These are phyloP conservation scores for Isabelozyma pseudorhagii DNA, from an alignment of 805 yeast genomes.

Conservation along the genomic window DNA sequence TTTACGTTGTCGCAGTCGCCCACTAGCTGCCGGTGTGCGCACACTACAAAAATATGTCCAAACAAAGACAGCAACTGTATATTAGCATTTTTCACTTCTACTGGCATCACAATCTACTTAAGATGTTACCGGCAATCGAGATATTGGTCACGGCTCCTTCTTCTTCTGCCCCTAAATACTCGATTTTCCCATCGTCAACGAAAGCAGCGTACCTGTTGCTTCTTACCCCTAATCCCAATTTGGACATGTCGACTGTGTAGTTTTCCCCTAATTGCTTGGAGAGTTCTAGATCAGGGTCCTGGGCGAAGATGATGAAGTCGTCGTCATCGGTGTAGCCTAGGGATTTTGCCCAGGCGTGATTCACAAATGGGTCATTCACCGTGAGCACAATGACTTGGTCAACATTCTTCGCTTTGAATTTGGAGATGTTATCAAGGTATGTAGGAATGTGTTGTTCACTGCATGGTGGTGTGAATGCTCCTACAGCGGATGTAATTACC, in stretches of 20 bases:
- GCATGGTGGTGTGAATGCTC: constrained; percentile 86
- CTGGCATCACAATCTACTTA: constrained; percentile 13
- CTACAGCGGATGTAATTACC: constrained; percentile 76
- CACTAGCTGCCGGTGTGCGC: background rate
- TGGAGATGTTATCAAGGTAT: constrained; percentile 46
- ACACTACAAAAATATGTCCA: background rate
- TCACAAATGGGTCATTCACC: constrained; percentile 70
- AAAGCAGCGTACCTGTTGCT: constrained; percentile 72
- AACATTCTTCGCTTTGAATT: constrained; percentile 57
- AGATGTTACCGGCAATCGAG: constrained; percentile 21
- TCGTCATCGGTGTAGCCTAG: constrained; percentile 36
- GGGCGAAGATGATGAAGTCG: constrained; percentile 50
- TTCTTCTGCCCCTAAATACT: constrained; percentile 27
- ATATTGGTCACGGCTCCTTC: constrained; percentile 20
- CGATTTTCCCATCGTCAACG: constrained; percentile 48
- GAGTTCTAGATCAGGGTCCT: constrained; percentile 63
- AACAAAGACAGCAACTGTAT: background rate
- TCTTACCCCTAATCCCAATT: constrained; percentile 54
- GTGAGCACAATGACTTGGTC: constrained; percentile 62
- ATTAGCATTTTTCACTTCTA: background rate
- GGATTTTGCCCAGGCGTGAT: constrained; percentile 64
- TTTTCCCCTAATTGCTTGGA: constrained; percentile 58
- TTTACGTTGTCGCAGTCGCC: background rate
- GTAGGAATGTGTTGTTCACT: constrained; percentile 71
- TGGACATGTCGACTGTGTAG: constrained; percentile 45